Conservation (phyloP, 768 basidiomycete genomes). For the Boletus sensibilis region DNA sequence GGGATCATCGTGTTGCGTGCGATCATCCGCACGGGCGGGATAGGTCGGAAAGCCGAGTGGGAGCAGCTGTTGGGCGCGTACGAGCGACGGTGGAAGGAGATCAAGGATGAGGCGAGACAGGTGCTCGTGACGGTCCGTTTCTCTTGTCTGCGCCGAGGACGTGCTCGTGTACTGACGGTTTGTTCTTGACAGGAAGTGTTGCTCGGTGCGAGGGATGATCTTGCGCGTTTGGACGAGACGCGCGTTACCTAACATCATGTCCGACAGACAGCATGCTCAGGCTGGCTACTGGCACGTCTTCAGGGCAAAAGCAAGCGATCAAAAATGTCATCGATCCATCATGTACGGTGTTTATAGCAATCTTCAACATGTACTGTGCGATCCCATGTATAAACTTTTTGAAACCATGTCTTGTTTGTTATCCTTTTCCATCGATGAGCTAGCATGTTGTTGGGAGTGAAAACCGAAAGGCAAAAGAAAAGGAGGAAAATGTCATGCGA, state of each 20-base stretch:
- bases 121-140: constrained; percentile 52
- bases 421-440: background rate
- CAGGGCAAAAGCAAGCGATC: background rate
- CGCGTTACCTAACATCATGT: constrained; percentile 8
- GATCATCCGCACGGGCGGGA: constrained; percentile 53
- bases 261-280: background rate
- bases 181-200: constrained; percentile 44
- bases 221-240: constrained; percentile 42
- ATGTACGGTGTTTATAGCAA: background rate
- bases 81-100: constrained; percentile 69
- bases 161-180: background rate
- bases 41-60: constrained; percentile 53
- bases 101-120: constrained; percentile 65
- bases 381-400: background rate
- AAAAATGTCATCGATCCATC: background rate
- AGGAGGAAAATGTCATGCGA: background rate
- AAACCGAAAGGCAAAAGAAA: background rate
- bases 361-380: background rate
- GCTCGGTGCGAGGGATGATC: constrained; percentile 52
- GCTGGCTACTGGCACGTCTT: background rate
- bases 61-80: constrained; percentile 55
- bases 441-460: background rate
- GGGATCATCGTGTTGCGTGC: constrained; percentile 58
- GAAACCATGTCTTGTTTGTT: background rate
- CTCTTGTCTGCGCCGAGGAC: background rate